Evolutionary conservation across 2,329 filamentous ascomycete species (phyloP).

Genomic region (Penicillium sp.): DNA sequence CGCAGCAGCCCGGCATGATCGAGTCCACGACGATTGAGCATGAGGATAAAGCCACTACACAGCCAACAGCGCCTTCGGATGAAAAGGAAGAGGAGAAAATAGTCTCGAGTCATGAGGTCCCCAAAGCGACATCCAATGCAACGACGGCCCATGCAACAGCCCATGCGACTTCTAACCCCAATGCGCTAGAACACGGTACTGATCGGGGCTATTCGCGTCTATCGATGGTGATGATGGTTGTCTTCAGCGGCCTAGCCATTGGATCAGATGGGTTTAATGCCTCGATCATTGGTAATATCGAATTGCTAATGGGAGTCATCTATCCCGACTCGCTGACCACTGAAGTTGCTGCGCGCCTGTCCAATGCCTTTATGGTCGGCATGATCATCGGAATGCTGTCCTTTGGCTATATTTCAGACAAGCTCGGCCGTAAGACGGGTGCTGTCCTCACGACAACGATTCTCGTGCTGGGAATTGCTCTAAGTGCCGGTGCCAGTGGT

Average conservation of each 20-base stretch:
- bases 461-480: constrained; percentile 52
- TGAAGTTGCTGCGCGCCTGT: constrained; percentile 48
- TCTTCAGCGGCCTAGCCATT: constrained; percentile 42
- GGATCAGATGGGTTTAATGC: constrained; percentile 43
- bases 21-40: not conserved
- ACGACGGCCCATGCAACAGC: not conserved
- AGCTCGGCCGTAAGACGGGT: constrained; percentile 55
- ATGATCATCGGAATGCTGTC: constrained; percentile 61
- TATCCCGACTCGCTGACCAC: constrained; percentile 26
- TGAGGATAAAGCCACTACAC: not conserved
- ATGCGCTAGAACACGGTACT: constrained; percentile 4
- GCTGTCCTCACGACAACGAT: constrained; percentile 54
- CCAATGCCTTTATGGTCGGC: constrained; percentile 62
- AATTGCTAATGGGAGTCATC: constrained; percentile 45
- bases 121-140: not conserved
- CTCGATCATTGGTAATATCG: constrained; percentile 39
- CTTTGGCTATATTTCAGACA: constrained; percentile 57
- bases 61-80: not conserved
- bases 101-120: not conserved
- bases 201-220: constrained; percentile 22
- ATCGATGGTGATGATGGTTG: constrained; percentile 37
- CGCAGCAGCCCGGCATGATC: constrained; percentile 5
- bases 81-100: not conserved
- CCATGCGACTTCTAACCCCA: not conserved
- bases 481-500: constrained; percentile 54